These are phyloP conservation scores for Mucor circinelloides DNA, from an alignment of 371 early-diverging fungal species.

Conservation along the genomic window DNA sequence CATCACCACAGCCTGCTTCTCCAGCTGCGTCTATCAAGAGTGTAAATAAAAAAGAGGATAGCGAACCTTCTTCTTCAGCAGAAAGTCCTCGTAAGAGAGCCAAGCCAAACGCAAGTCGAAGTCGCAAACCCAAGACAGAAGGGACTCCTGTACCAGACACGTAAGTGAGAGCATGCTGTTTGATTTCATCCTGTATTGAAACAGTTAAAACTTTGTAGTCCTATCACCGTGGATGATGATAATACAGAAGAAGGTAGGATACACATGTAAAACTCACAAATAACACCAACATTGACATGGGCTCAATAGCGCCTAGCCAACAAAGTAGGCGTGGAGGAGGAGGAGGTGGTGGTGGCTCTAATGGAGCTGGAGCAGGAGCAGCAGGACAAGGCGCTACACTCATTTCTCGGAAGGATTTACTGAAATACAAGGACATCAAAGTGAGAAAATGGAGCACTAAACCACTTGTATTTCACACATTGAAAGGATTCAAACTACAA, in stretches of 20 bases:
- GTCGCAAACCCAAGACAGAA: slow-evolving; percentile 15
- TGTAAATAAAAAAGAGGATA: slow-evolving; percentile 7
- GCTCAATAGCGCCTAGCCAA: neutral
- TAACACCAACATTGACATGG: neutral
- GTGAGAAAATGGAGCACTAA: slow-evolving; percentile 34
- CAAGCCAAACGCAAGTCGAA: slow-evolving; percentile 15
- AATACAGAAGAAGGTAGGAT: slow-evolving; percentile 22
- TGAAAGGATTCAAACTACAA: slow-evolving; percentile 33
- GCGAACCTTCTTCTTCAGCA: neutral
- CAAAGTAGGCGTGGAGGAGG: slow-evolving; percentile 8
- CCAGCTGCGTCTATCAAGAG: slow-evolving; percentile 13
- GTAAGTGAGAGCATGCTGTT: slow-evolving; percentile 1
- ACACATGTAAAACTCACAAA: neutral
- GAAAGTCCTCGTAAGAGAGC: slow-evolving; percentile 26
- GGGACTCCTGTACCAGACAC: slow-evolving; percentile 23
- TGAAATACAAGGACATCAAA: slow-evolving; percentile 40
- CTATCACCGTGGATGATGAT: slow-evolving; percentile 20
- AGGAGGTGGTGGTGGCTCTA: slow-evolving; percentile 2
- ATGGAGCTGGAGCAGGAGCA: neutral
- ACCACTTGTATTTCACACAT: slow-evolving; percentile 36
- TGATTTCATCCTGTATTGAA: neutral
- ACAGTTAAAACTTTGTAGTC: slow-evolving; percentile 1
- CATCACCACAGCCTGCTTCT: slow-evolving; percentile 10
- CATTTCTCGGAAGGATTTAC: slow-evolving; percentile 29
- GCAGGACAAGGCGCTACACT: neutral